phyloP scores from a whole-genome alignment of 768 basidiomycete genomes.

The Rhodotorula babjevae region DNA sequence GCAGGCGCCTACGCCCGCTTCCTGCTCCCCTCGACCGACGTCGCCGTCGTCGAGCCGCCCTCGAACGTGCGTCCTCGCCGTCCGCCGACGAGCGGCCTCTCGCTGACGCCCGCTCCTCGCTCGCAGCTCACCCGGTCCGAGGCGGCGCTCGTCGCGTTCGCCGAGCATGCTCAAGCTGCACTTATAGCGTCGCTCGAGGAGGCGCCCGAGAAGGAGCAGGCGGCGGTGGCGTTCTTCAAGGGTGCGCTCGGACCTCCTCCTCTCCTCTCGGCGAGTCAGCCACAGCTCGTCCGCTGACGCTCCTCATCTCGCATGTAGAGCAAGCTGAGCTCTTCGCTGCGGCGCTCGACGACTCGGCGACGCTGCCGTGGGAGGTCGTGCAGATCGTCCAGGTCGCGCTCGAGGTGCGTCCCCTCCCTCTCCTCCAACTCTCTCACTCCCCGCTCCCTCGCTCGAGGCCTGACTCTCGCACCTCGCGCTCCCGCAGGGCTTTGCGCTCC shows the following conservation, averaged over 20 bases:
- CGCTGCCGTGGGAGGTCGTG: slow-evolving; percentile 57
- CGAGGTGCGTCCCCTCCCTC: slow-evolving; percentile 53
- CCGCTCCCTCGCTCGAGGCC: neutral
- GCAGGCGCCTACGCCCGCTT: slow-evolving; percentile 68
- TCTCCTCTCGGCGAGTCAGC: too few species aligned
- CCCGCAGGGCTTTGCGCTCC: slow-evolving; percentile 64
- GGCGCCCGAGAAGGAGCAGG: slow-evolving; percentile 51
- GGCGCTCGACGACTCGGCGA: slow-evolving; percentile 47
- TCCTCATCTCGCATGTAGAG: slow-evolving; percentile 48
- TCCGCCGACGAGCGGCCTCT: neutral
- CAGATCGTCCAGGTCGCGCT: slow-evolving; percentile 70
- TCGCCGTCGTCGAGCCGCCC: neutral
- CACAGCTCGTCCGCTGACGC: neutral
- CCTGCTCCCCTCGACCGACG: neutral
- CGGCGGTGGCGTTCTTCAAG: slow-evolving; percentile 61
- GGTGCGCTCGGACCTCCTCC: slow-evolving; percentile 47
- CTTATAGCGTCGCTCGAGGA: slow-evolving; percentile 48
- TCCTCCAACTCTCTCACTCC: neutral
- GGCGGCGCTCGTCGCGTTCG: slow-evolving; percentile 9
- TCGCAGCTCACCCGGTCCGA: slow-evolving; percentile 21
- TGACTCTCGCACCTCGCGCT: neutral
- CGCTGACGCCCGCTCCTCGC: neutral
- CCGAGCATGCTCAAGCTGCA: neutral
- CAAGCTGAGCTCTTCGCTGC: slow-evolving; percentile 57
- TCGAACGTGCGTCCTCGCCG: neutral